A percentile compares a stretch with the other conserved stretches of the same genome.
Conservation (phyloP, 768 basidiomycete genomes). For the Trametes cinnabarina region DNA sequence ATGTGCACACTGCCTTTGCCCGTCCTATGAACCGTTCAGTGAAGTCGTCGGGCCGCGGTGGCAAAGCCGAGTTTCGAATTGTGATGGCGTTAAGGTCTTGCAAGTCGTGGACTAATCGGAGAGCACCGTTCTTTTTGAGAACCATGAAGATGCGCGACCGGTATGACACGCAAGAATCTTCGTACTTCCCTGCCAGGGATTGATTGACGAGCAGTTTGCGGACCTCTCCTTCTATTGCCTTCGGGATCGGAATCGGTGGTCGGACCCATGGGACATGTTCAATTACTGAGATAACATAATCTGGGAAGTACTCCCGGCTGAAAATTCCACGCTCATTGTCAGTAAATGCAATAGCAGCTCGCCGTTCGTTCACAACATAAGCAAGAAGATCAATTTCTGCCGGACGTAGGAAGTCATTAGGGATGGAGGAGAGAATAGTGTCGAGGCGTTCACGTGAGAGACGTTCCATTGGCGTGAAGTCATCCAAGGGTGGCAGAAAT, state of each 20-base stretch:
- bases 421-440: constrained; percentile 16
- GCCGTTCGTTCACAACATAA: constrained; percentile 8
- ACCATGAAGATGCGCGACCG: constrained; percentile 20
- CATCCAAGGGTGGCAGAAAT: constrained; percentile 6
- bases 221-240: constrained; percentile 5
- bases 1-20: too few species aligned
- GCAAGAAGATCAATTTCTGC: constrained; percentile 21
- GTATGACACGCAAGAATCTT: constrained; percentile 22
- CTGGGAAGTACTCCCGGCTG: constrained; percentile 31
- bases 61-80: constrained; percentile 19
- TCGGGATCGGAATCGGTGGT: constrained; percentile 20
- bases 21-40: constrained; percentile 20
- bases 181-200: constrained; percentile 15
- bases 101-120: constrained; percentile 20
- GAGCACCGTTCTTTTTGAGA: constrained; percentile 15
- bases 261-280: constrained; percentile 35
- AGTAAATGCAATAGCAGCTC: constrained; percentile 25
- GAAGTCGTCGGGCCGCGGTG: constrained; percentile 18
- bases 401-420: constrained; percentile 1
- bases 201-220: constrained; percentile 1
- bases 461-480: constrained; percentile 1
- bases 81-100: constrained; percentile 22
- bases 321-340: constrained; percentile 34
- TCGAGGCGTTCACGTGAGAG: constrained; percentile 19
- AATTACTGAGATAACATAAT: constrained; percentile 33